Percentiles rank a stretch among this genome's conserved stretches.
These are phyloP conservation scores for Dryadomyces quercus-mongolicae DNA, from an alignment of 2,329 filamentous ascomycete genomes.

Conservation along the genomic window DNA sequence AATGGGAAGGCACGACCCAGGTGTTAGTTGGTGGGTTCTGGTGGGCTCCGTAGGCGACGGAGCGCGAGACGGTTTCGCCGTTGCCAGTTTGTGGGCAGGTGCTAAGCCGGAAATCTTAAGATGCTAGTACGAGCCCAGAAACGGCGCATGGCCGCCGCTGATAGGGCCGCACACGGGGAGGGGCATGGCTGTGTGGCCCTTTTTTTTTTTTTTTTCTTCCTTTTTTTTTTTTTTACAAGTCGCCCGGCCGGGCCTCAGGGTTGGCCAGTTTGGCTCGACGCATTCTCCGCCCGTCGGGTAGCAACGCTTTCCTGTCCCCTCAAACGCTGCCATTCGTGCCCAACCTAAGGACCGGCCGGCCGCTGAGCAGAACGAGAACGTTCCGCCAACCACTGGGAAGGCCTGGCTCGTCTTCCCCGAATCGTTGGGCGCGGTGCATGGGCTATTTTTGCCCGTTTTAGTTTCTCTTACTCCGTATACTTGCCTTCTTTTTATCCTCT, in stretches of 20 bases:
- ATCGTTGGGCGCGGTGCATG: not conserved
- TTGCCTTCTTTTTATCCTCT: too few species aligned
- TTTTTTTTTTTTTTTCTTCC: too few species aligned
- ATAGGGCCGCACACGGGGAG: not conserved
- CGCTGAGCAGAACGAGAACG: not conserved
- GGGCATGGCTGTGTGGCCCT: not conserved
- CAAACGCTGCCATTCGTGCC: not conserved
- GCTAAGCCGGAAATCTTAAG: too few species aligned
- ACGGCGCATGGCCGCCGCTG: not conserved
- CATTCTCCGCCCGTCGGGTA: constrained; percentile 2
- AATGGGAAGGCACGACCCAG: constrained; percentile 1
- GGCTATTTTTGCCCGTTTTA: not conserved
- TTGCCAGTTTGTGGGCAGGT: not conserved
- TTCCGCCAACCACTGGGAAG: not conserved
- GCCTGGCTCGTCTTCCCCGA: not conserved
- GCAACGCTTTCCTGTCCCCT: not conserved
- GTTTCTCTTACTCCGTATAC: not conserved
- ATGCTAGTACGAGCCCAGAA: not conserved
- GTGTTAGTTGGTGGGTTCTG: not conserved
- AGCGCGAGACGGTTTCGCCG: not conserved
- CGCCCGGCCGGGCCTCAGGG: not conserved
- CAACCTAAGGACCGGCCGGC: not conserved
- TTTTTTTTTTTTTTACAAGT: too few species aligned
- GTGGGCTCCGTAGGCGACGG: not conserved
- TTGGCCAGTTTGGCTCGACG: not conserved